Percentiles rank a stretch among this genome's conserved stretches.
phyloP scores from a whole-genome alignment of 768 basidiomycete species.

The Naganishia onofrii region DNA sequence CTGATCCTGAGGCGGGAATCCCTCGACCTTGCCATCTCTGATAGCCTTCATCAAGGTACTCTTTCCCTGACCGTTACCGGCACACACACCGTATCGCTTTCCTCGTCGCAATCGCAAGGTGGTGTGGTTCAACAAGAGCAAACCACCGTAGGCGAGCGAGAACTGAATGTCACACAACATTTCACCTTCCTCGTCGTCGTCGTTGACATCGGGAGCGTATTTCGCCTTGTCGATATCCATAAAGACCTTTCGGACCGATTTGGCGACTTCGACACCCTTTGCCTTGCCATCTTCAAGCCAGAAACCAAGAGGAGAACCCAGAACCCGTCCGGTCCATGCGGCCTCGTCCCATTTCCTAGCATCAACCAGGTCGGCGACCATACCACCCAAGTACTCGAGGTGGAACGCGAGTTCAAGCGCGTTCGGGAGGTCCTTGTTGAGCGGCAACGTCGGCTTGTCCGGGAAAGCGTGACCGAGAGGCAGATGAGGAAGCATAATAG shows the following conservation, averaged over 20 bases:
- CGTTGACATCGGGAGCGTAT: conserved; percentile 55
- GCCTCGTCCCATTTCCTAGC: conserved; percentile 51
- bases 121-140: conserved; percentile 90
- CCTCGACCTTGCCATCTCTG: conserved; percentile 86
- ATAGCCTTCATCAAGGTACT: conserved; percentile 93
- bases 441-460: conserved; percentile 57
- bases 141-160: conserved; percentile 91
- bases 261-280: conserved; percentile 55
- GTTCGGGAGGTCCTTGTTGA: conserved; percentile 58
- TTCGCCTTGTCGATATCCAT: conserved; percentile 73
- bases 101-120: conserved; percentile 83
- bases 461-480: conserved; percentile 54
- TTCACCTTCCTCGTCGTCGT: conserved; percentile 71
- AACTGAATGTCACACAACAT: conserved; percentile 88
- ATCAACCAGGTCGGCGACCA: conserved; percentile 72
- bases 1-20: conserved; percentile 84
- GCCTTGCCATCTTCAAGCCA: conserved; percentile 59
- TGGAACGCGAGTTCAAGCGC: conserved; percentile 60
- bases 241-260: conserved; percentile 70
- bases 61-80: conserved; percentile 94
- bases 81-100: conserved; percentile 89
- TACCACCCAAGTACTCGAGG: conserved; percentile 68
- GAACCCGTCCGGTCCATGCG: conserved; percentile 58
- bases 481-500: conserved; percentile 64
- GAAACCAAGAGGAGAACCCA: conserved; percentile 68